A percentile compares a stretch with the other conserved stretches of the same genome.
These are phyloP conservation scores for sunflower (Helianthus annuus) DNA, from an alignment of 129 eudicot genomes.

Conservation along the genomic window DNA sequence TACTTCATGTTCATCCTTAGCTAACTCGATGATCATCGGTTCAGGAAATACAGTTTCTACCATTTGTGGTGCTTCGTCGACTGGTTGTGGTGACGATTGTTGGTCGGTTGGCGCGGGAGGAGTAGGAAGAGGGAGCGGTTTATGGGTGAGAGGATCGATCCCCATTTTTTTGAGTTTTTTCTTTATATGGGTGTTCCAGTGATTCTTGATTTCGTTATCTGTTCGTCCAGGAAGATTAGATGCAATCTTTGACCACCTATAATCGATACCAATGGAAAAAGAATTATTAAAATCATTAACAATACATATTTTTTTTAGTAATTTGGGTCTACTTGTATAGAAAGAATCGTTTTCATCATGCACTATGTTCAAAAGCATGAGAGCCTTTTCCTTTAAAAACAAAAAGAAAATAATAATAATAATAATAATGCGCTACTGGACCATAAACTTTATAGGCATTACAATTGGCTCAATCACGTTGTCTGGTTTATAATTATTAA, in stretches of 20 bases:
- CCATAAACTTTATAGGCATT: conserved; percentile 28
- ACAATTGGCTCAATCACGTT: conserved; percentile 28
- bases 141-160: conserved; percentile 88
- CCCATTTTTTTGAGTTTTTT: conserved; percentile 85
- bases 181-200: conserved; percentile 90
- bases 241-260: conserved; percentile 91
- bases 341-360: conserved; percentile 28
- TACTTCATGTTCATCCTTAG: conserved; percentile 30
- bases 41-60: neutral
- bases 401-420: neutral
- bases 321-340: neutral
- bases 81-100: conserved; percentile 1
- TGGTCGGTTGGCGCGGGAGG: conserved; percentile 10
- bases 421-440: conserved; percentile 9
- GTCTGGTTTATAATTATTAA: neutral
- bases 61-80: conserved; percentile 1
- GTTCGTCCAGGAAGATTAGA: conserved; percentile 91
- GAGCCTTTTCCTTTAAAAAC: conserved; percentile 16
- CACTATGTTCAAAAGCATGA: conserved; percentile 11
- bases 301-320: neutral
- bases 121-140: conserved; percentile 47
- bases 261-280: neutral
- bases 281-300: neutral
- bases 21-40: conserved; percentile 11
- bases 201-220: conserved; percentile 86